Evolutionary conservation across 495 filamentous ascomycete genomes (phyloP).

Genomic region (Trypethelium eluteriae): DNA sequence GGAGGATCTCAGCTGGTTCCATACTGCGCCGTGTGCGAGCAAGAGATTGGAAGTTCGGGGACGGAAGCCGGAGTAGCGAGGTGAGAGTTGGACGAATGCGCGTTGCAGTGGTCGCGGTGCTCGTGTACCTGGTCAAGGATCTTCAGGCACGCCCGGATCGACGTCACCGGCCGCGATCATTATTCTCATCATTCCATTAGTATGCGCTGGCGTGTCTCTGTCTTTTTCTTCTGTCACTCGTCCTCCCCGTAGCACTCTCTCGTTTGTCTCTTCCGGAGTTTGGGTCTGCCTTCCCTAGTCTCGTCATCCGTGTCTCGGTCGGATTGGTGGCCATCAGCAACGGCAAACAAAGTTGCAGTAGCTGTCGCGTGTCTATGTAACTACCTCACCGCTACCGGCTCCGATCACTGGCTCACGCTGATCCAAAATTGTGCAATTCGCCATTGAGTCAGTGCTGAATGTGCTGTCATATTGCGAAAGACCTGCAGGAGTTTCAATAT

Average conservation of each 20-base stretch:
- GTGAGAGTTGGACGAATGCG: too few relatives aligned
- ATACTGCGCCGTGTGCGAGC: neutral
- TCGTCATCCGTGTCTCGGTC: neutral
- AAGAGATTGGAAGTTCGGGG: neutral
- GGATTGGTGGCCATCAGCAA: neutral
- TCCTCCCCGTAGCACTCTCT: neutral
- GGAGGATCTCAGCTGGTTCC: neutral
- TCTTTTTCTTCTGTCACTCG: neutral
- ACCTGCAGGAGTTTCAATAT: neutral
- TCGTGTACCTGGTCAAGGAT: neutral
- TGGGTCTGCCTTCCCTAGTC: neutral
- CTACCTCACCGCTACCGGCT: slow-evolving; percentile 1
- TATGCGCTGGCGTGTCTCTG: neutral
- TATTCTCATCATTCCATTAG: too few relatives aligned
- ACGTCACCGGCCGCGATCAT: neutral
- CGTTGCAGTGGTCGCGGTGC: too few relatives aligned
- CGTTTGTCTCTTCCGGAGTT: neutral
- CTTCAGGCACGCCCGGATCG: neutral
- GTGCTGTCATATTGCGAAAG: neutral
- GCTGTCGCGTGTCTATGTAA: neutral
- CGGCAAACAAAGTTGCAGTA: neutral
- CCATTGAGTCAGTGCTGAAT: neutral
- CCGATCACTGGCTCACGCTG: neutral
- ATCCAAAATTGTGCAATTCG: neutral
- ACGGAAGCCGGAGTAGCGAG: neutral